Evolutionary conservation across 2,329 filamentous ascomycete genomes (phyloP).

Genomic region (Nigrospora sphaerica): DNA sequence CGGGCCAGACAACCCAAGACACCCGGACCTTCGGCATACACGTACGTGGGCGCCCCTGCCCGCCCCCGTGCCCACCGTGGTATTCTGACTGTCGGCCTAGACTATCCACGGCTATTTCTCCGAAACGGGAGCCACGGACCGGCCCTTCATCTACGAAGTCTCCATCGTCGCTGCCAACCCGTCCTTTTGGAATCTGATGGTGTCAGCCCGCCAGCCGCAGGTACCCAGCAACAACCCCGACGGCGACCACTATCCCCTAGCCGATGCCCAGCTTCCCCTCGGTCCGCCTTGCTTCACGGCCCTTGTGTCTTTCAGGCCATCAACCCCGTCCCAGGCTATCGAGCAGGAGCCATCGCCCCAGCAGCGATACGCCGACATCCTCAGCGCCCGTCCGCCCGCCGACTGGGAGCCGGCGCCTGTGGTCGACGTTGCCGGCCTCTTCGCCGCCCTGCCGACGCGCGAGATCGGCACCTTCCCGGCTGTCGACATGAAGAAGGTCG

Average conservation of each 20-base stretch:
- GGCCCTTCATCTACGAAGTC: constrained; percentile 47
- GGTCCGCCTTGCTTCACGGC: constrained; percentile 41
- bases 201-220: constrained; percentile 40
- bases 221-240: constrained; percentile 26
- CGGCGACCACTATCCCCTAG: constrained; percentile 27
- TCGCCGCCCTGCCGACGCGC: constrained; percentile 25
- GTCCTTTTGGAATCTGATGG: constrained; percentile 40
- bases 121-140: constrained; percentile 34
- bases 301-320: constrained; percentile 44
- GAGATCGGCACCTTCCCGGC: constrained; percentile 38
- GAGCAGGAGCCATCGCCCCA: constrained; percentile 34
- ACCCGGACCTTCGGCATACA: constrained; percentile 27
- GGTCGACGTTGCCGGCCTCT: constrained; percentile 34
- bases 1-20: constrained; percentile 4
- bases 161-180: constrained; percentile 34
- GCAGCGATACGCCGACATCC: constrained; percentile 31
- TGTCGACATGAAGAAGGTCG: constrained; percentile 48
- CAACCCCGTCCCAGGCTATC: constrained; percentile 26
- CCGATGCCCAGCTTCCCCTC: constrained; percentile 30
- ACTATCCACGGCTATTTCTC: constrained; percentile 51
- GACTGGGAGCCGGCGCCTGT: constrained; percentile 39
- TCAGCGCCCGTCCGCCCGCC: constrained; percentile 26
- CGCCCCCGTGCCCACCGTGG: constrained; percentile 1
- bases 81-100: constrained; percentile 21
- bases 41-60: constrained; percentile 22